Evolutionary conservation across 768 basidiomycete genomes (phyloP).

Genomic region (Neoboletus magnificus): DNA sequence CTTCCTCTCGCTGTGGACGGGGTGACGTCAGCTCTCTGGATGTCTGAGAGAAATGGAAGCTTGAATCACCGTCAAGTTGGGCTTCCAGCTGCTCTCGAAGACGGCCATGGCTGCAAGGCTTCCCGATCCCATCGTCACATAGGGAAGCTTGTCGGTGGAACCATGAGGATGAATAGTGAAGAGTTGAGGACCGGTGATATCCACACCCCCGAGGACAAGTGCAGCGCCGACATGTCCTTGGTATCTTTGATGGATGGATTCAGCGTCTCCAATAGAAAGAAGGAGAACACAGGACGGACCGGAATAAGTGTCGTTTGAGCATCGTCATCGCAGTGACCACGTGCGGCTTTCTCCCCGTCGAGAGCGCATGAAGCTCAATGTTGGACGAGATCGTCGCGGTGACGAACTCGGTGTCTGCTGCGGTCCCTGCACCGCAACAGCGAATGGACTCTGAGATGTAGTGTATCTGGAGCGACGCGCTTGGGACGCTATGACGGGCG

Average conservation of each 20-base stretch:
- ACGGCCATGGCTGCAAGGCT: slow-evolving; percentile 97
- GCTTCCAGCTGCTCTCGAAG: slow-evolving; percentile 83
- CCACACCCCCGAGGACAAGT: slow-evolving; percentile 96
- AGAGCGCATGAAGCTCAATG: slow-evolving; percentile 88
- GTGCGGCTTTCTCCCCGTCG: slow-evolving; percentile 86
- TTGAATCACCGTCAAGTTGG: slow-evolving; percentile 69
- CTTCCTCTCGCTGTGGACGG: slow-evolving; percentile 63
- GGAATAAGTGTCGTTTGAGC: slow-evolving; percentile 94
- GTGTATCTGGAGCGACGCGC: slow-evolving; percentile 69
- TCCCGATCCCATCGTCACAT: slow-evolving; percentile 98
- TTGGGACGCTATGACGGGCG: not conserved
- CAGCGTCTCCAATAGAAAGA: not conserved
- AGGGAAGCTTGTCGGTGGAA: slow-evolving; percentile 97
- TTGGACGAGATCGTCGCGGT: slow-evolving; percentile 95
- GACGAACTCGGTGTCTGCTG: slow-evolving; percentile 96
- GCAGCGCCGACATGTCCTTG: slow-evolving; percentile 95
- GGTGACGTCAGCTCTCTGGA: slow-evolving; percentile 4
- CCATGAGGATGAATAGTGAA: slow-evolving; percentile 97
- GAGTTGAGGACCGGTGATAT: slow-evolving; percentile 87
- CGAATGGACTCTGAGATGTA: slow-evolving; percentile 93
- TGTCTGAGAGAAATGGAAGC: not conserved
- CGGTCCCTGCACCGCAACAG: slow-evolving; percentile 98
- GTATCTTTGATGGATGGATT: slow-evolving; percentile 47
- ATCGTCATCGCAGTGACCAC: slow-evolving; percentile 99
- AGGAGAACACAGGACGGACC: slow-evolving; percentile 41